Percentiles rank a stretch among this genome's conserved stretches.
Conservation (phyloP, 1,284 basidiomycete species). For the Gymnopus androsaceus region DNA sequence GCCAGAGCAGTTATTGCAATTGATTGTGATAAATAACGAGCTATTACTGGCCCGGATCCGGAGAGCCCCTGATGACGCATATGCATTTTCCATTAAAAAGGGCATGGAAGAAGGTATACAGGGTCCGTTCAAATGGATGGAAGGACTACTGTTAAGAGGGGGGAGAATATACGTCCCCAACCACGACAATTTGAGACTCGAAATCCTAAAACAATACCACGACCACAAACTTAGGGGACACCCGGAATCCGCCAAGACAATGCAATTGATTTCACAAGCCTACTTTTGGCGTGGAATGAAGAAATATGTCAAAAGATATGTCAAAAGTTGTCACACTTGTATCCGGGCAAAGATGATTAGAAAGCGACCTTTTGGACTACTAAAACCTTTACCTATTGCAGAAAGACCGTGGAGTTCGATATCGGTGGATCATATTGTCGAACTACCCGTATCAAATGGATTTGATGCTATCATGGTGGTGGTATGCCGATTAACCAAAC, state of each 20-base stretch:
- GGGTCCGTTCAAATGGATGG: not conserved
- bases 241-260: constrained; percentile 33
- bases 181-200: not conserved
- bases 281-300: constrained; percentile 28
- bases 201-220: constrained; percentile 9
- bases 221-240: constrained; percentile 28
- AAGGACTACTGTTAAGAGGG: not conserved
- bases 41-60: not conserved
- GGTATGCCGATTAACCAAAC: constrained; percentile 21
- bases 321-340: constrained; percentile 2
- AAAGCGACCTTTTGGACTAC: not conserved
- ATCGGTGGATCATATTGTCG: constrained; percentile 21
- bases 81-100: too few species aligned
- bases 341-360: not conserved
- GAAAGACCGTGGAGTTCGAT: constrained; percentile 11
- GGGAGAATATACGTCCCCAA: constrained; percentile 16
- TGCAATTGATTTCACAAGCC: constrained; percentile 24
- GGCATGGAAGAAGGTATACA: not conserved
- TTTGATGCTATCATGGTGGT: constrained; percentile 31
- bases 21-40: not conserved
- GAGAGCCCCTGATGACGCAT: too few species aligned
- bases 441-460: constrained; percentile 31
- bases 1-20: constrained; percentile 1
- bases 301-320: constrained; percentile 20
- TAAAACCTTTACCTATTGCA: constrained; percentile 4